Percentiles rank a stretch among this genome's conserved stretches.
Evolutionary conservation across 225 moss, liverwort and hornwort species (phyloP).

Genomic region (Physcomitrium patens): DNA sequence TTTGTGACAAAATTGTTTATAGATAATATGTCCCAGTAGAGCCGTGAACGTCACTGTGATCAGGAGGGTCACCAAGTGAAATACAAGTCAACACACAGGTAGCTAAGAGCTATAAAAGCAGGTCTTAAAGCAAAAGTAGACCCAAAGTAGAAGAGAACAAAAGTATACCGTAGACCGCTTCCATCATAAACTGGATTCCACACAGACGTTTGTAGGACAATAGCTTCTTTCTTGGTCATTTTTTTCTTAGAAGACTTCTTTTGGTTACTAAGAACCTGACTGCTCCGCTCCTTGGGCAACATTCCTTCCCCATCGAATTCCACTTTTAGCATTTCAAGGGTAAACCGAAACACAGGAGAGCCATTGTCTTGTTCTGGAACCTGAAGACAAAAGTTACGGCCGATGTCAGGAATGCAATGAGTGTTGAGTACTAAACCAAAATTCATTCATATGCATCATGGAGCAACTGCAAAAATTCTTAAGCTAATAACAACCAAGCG

Average conservation of each 20-base stretch:
- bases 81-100: background rate
- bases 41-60: too few relatives aligned
- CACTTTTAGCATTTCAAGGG: slow-evolving; percentile 44
- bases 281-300: slow-evolving; percentile 9
- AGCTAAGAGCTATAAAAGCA: background rate
- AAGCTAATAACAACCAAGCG: slow-evolving; percentile 7
- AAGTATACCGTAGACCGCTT: slow-evolving; percentile 38
- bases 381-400: slow-evolving; percentile 26
- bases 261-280: slow-evolving; percentile 18
- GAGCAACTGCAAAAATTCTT: background rate
- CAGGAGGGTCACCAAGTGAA: too few relatives aligned
- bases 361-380: slow-evolving; percentile 54
- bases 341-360: slow-evolving; percentile 43
- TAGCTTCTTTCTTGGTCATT: slow-evolving; percentile 27
- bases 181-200: slow-evolving; percentile 49
- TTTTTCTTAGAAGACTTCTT: slow-evolving; percentile 35
- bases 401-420: background rate
- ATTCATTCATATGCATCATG: background rate
- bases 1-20: too few relatives aligned
- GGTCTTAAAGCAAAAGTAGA: slow-evolving; percentile 8
- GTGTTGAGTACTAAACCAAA: background rate
- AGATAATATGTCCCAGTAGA: too few relatives aligned
- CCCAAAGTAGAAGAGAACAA: background rate
- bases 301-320: slow-evolving; percentile 16
- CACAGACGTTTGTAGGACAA: slow-evolving; percentile 26